A percentile compares a stretch with the other conserved stretches of the same genome.
phyloP scores from a whole-genome alignment of 148 eudicot species.

The Rhododendron molle region DNA sequence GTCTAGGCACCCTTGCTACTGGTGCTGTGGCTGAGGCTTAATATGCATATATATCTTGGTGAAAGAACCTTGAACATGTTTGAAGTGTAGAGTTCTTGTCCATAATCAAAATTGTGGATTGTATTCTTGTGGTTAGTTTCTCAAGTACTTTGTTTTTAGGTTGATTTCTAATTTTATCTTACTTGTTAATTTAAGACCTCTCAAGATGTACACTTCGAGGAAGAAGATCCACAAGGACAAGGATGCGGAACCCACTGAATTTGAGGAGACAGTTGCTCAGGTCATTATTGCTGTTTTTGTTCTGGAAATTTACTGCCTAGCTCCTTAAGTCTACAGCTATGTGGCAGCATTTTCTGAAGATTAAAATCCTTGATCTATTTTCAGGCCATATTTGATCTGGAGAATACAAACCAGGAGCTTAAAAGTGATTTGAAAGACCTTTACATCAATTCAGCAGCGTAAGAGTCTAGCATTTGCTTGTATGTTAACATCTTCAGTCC shows the following conservation, averaged over 20 bases:
- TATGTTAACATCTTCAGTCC: neutral
- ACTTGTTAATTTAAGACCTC: conserved; percentile 4
- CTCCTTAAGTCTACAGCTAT: neutral
- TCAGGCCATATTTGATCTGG: conserved; percentile 79
- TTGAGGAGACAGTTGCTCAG: conserved; percentile 75
- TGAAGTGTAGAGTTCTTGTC: neutral
- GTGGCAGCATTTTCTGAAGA: neutral
- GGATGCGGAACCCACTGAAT: conserved; percentile 58
- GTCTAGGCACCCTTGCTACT: neutral
- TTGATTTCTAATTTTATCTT: neutral
- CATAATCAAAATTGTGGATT: neutral
- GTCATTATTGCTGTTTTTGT: conserved; percentile 16
- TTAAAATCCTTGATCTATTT: neutral
- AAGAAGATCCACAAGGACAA: conserved; percentile 64
- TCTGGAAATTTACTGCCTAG: neutral
- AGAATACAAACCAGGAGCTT: conserved; percentile 60
- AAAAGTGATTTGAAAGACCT: conserved; percentile 79
- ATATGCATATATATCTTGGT: neutral
- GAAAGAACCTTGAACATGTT: neutral
- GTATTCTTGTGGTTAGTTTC: neutral
- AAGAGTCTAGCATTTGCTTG: conserved; percentile 18
- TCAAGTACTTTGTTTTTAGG: neutral
- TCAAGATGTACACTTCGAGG: conserved; percentile 54
- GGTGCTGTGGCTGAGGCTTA: neutral
- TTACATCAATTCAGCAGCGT: conserved; percentile 71